Evolutionary conservation across 164 flowering plant genomes (phyloP).

Genomic region (Dillenia suffruticosa): DNA sequence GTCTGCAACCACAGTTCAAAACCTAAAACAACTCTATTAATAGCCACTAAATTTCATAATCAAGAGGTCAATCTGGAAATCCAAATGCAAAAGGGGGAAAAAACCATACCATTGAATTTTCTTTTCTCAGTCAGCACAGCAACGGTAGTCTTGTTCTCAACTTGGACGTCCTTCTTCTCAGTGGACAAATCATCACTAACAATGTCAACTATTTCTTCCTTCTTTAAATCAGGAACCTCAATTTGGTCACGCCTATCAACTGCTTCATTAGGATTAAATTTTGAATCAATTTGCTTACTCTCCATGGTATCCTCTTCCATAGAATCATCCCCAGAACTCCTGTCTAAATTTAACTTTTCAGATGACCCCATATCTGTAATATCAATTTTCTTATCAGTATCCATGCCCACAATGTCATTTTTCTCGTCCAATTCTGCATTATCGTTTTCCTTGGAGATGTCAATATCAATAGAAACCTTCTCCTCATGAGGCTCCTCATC

Average conservation of each 20-base stretch:
- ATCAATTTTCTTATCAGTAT: no score
- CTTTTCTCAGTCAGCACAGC: constrained; percentile 53
- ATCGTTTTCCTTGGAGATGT: constrained; percentile 44
- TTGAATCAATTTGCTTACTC: constrained; percentile 56
- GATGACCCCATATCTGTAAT: constrained; percentile 43
- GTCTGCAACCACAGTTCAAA: no score
- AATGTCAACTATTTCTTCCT: constrained; percentile 40
- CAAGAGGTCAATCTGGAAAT: no score
- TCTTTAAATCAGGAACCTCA: constrained; percentile 34
- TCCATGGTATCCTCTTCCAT: constrained; percentile 82
- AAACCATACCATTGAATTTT: constrained; percentile 53
- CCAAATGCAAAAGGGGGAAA: no score
- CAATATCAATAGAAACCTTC: constrained; percentile 37
- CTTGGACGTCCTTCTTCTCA: constrained; percentile 25
- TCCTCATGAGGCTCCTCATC: constrained; percentile 54
- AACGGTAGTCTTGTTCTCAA: constrained; percentile 25
- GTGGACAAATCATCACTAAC: constrained; percentile 32
- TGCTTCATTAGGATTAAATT: constrained; percentile 33
- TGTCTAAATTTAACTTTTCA: constrained; percentile 73
- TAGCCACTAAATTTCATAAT: no score
- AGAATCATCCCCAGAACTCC: constrained; percentile 83
- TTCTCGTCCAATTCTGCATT: constrained; percentile 7
- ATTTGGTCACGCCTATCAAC: constrained; percentile 36
- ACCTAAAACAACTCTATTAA: no score
- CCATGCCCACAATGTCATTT: no score